Evolutionary conservation across 495 filamentous ascomycete genomes (phyloP), one percentile per base, ranked within the genome.

Genomic region (Aspergillus ostianus): DNA sequence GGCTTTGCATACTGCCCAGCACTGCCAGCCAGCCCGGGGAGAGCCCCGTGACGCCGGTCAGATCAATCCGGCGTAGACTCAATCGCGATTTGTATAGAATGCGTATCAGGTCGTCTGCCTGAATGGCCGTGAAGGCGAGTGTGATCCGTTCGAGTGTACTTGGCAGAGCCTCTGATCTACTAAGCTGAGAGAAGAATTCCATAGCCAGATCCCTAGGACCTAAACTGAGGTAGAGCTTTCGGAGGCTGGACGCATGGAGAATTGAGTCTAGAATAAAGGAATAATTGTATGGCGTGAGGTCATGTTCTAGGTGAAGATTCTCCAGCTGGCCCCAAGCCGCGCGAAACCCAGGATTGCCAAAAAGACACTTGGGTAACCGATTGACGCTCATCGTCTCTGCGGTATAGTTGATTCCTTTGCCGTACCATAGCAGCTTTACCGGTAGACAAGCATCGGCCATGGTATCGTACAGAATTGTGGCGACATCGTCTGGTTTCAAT

Each of bases 231-330:
- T 60, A 54, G 29, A 60, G 46, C 18, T 60, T 60, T 19, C 58
- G 52, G 18, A 60, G 53, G n/a, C 48, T 41, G 2, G 58, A 32
- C 21, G 58, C 53, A 20, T 51, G 12, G 2, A 56, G 52, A 9
- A 60, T 23, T 30, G 51, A 21, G 23, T 60, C 46, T 21, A 60
- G 17, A 21, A 55, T 27, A 20, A 60, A 60, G n/a, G 58, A 51
- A 26, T 60, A 60, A 20, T 60, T 60, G 7, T 60, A 18, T 0
- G 58, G 58, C 9, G 58, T 60, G 12, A 60, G 29, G 2, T 55
- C 46, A 15, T 60, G 58, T 17, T 60, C 58, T 0, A 60, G 58
- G 20, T 60, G 58, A 2, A 60, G 58, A 46, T 60, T 60, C 15
- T 49, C 32, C 17, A 60, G 47, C 5, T 21, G 3, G 2, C 15